Evolutionary conservation across 192 early-diverging fungal species (phyloP), one percentile per base, ranked within the genome.

Genomic region (Phlyctochytrium bullatum): DNA sequence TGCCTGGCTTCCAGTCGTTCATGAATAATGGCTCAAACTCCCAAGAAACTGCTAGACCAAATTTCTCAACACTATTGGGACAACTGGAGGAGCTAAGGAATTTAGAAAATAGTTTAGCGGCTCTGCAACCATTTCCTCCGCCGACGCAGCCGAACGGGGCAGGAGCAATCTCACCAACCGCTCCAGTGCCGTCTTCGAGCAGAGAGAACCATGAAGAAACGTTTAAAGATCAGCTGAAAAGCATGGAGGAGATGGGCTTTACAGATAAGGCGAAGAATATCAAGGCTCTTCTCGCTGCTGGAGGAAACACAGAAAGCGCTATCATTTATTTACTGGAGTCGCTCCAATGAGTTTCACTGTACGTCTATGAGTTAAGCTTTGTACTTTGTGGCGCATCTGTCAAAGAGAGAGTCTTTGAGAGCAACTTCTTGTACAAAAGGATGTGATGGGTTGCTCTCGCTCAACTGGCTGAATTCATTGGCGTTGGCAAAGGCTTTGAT

Each of bases 161-260:
- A 14, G 53, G 16, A 2, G 40, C 40, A 50, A 14, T n/a, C 40
- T 50, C 40, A n/a, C 62, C 62, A 10, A 29, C 89, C 88, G 76
- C 80, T 89, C 62, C 90, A 87, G 73, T 90, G 89, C 77, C 76
- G n/a, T n/a, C n/a, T n/a, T n/a, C n/a, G n/a, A n/a, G n/a, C n/a
- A n/a, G n/a, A 89, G 72, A 91, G 83, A 83, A 60, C 73, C 86
- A 31, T 76, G 87, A 70, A 81, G 88, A 77, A 62, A 83, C 83
- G 36, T 92, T 88, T 74, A 80, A 78, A 58, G 67, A 77, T 51
- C 82, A 91, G 78, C 75, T 94, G 34, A 82, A 75, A 14, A 81
- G 77, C 29, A 72, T 94, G 56, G 80, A 88, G 62, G 93, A 92
- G 29, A 93, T 95, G 93, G 93, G 93, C 27, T 90, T 95, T 68